Percentiles rank a stretch among this genome's conserved stretches.
Conservation (phyloP, 129 eudicot genomes). For the Ambrosia trifida region DNA sequence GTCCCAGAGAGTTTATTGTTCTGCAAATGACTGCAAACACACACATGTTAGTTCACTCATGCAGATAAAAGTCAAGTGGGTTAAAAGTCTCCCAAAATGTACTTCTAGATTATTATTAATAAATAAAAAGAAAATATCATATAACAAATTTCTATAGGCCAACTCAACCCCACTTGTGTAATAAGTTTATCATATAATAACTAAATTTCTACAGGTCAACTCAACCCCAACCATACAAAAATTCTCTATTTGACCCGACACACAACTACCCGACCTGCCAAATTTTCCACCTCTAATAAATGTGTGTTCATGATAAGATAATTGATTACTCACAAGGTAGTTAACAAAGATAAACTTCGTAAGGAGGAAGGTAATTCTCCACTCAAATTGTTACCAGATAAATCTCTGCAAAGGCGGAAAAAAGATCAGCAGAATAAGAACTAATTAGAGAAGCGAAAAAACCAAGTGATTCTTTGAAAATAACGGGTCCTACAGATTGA, state of each 20-base stretch:
- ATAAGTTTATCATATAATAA: too few relatives aligned
- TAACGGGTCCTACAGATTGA: slow-evolving; percentile 61
- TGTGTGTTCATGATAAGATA: not conserved
- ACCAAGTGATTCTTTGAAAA: slow-evolving; percentile 1
- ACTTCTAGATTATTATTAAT: too few relatives aligned
- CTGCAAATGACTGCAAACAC: slow-evolving; percentile 83
- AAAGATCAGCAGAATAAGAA: slow-evolving; percentile 2
- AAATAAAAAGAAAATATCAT: not conserved
- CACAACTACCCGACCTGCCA: not conserved
- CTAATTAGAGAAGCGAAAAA: not conserved
- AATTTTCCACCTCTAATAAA: not conserved
- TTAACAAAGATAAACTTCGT: slow-evolving; percentile 57
- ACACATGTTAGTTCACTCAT: slow-evolving; percentile 31
- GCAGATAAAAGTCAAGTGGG: not conserved
- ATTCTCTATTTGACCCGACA: not conserved
- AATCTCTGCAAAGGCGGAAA: slow-evolving; percentile 52
- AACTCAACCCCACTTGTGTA: too few relatives aligned
- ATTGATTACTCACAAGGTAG: slow-evolving; percentile 63
- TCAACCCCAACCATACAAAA: slow-evolving; percentile 8
- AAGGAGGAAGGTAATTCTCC: slow-evolving; percentile 80
- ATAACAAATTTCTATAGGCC: too few relatives aligned
- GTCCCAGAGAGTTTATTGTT: slow-evolving; percentile 93
- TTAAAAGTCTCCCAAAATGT: too few relatives aligned
- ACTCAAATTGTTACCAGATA: slow-evolving; percentile 73
- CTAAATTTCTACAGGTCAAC: not conserved